phyloP scores from a whole-genome alignment of 2,329 filamentous ascomycete genomes.

The Calonectria naviculata region DNA sequence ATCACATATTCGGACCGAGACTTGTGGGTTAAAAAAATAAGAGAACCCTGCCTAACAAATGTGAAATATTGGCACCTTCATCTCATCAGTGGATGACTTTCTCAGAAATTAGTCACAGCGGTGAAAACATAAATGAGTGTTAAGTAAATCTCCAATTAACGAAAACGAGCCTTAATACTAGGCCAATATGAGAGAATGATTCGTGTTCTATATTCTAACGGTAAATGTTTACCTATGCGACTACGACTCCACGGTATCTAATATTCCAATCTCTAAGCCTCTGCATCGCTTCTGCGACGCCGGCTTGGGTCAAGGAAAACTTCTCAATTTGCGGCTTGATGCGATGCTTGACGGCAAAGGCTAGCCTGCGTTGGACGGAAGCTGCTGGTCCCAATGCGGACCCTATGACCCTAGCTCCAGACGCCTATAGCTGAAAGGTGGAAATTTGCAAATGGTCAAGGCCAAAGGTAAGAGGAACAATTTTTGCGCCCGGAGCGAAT shows the following conservation, averaged over 20 bases:
- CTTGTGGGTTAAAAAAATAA: background rate
- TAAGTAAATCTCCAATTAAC: too few species aligned
- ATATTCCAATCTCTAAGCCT: slow-evolving; percentile 48
- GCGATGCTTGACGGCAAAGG: slow-evolving; percentile 41
- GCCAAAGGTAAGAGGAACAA: slow-evolving; percentile 25
- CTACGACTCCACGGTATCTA: slow-evolving; percentile 41
- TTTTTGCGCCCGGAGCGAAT: slow-evolving; percentile 13
- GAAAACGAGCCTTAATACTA: too few species aligned
- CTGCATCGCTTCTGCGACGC: slow-evolving; percentile 48
- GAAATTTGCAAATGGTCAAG: slow-evolving; percentile 15
- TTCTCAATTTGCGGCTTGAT: slow-evolving; percentile 42
- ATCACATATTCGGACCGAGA: background rate
- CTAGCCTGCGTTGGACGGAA: slow-evolving; percentile 35
- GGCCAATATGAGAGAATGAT: too few species aligned
- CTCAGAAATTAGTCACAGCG: too few species aligned
- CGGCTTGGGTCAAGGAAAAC: slow-evolving; percentile 43
- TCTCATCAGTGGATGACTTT: too few species aligned
- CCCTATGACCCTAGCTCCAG: slow-evolving; percentile 19
- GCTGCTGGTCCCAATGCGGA: slow-evolving; percentile 25
- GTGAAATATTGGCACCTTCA: too few species aligned
- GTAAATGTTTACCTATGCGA: slow-evolving; percentile 5
- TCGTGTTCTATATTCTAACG: too few species aligned
- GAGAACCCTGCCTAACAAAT: background rate
- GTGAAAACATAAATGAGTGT: too few species aligned
- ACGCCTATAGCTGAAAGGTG: slow-evolving; percentile 19